Evolutionary conservation across 2,329 filamentous ascomycete species (phyloP).

Genomic region (Pseudocercospora crystallina): DNA sequence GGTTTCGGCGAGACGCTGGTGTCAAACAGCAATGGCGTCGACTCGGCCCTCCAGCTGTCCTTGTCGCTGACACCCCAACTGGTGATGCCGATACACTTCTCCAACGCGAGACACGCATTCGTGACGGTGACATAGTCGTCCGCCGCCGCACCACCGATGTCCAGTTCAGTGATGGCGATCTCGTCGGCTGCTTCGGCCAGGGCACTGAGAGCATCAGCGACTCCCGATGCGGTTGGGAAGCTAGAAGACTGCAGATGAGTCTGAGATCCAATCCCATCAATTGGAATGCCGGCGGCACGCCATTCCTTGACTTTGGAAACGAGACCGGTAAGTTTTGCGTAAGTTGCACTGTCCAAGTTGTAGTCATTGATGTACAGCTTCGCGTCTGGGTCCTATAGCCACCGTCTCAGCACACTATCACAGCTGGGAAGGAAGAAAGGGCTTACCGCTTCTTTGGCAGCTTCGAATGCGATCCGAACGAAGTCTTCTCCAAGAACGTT

Average conservation of each 20-base stretch:
- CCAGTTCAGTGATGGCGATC: constrained; percentile 66
- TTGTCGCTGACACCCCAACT: constrained; percentile 48
- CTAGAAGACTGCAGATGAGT: too few species aligned
- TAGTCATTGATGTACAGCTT: constrained; percentile 76
- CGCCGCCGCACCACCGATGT: constrained; percentile 59
- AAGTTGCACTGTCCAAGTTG: constrained; percentile 59
- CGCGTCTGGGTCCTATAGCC: constrained; percentile 56
- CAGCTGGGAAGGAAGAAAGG: background rate
- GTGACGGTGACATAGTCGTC: constrained; percentile 51
- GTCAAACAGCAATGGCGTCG: constrained; percentile 45
- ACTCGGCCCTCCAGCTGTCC: constrained; percentile 43
- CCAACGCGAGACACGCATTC: constrained; percentile 58
- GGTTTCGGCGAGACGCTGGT: constrained; percentile 42
- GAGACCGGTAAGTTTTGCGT: constrained; percentile 60
- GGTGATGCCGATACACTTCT: constrained; percentile 65
- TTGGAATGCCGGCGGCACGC: constrained; percentile 61
- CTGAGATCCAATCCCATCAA: constrained; percentile 65
- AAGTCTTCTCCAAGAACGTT: constrained; percentile 69
- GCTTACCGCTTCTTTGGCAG: constrained; percentile 58
- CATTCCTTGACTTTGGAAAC: constrained; percentile 60
- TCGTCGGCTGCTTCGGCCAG: constrained; percentile 55
- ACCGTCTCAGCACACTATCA: background rate
- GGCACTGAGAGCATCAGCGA: constrained; percentile 50
- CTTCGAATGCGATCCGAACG: constrained; percentile 67
- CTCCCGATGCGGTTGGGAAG: constrained; percentile 41